Evolutionary conservation across 495 filamentous ascomycete species (phyloP).

Genomic region (Acidiella bohemica): DNA sequence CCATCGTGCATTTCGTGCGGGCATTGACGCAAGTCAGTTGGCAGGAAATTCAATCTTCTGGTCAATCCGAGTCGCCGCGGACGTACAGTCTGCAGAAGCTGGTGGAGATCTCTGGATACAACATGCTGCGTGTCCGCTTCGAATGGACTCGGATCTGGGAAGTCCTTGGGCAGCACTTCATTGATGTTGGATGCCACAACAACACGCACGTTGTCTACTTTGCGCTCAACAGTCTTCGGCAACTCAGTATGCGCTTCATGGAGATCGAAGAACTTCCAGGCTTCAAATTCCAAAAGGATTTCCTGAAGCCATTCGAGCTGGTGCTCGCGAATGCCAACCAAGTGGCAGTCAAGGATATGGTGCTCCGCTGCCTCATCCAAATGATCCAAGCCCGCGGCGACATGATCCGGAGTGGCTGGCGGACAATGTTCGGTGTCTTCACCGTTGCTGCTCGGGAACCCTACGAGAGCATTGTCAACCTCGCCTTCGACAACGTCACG

Average conservation of each 20-base stretch:
- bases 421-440: slow-evolving; percentile 98
- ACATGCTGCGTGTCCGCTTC: slow-evolving; percentile 95
- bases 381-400: slow-evolving; percentile 96
- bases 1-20: slow-evolving; percentile 93
- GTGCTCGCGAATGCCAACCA: slow-evolving; percentile 86
- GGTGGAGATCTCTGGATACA: slow-evolving; percentile 98
- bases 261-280: slow-evolving; percentile 94
- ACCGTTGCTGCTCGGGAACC: slow-evolving; percentile 87
- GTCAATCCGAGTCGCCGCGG: slow-evolving; percentile 83
- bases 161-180: slow-evolving; percentile 93
- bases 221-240: slow-evolving; percentile 83
- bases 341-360: slow-evolving; percentile 93
- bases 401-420: slow-evolving; percentile 95
- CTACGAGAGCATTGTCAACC: slow-evolving; percentile 88
- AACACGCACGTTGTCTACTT: slow-evolving; percentile 96
- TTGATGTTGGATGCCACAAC: slow-evolving; percentile 85
- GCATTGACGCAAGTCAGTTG: slow-evolving; percentile 93
- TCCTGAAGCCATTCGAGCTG: slow-evolving; percentile 94
- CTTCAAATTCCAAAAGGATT: slow-evolving; percentile 99
- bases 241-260: slow-evolving; percentile 96
- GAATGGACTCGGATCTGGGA: slow-evolving; percentile 98
- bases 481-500: slow-evolving; percentile 92
- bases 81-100: slow-evolving; percentile 96
- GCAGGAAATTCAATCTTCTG: slow-evolving; percentile 96
- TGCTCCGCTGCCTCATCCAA: slow-evolving; percentile 88